These are phyloP conservation scores for Solanum gandarillasii DNA, from an alignment of 257 asterid genomes.

Conservation along the genomic window DNA sequence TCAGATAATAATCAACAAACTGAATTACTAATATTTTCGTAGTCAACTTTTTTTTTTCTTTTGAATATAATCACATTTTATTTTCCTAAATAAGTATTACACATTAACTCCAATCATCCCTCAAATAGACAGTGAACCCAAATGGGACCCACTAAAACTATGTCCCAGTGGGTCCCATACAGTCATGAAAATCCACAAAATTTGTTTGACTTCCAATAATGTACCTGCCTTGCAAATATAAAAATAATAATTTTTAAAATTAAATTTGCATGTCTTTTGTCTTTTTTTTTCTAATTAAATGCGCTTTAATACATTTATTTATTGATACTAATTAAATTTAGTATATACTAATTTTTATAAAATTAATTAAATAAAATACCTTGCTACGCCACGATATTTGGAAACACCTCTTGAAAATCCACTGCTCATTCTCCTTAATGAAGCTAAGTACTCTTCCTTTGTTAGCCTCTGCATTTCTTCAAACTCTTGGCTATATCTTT, in stretches of 20 bases:
- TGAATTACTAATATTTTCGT: neutral
- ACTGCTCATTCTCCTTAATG: constrained; percentile 56
- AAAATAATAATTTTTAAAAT: neutral
- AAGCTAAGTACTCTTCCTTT: constrained; percentile 61
- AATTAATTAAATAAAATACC: constrained; percentile 22
- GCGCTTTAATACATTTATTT: neutral
- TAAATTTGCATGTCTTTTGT: neutral
- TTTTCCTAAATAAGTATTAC: neutral
- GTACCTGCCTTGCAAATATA: neutral
- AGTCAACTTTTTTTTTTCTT: neutral
- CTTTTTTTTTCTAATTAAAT: neutral
- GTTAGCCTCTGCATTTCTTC: constrained; percentile 52
- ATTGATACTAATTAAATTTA: neutral
- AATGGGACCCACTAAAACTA: constrained; percentile 4
- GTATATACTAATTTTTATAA: neutral
- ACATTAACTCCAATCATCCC: neutral
- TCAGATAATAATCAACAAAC: neutral
- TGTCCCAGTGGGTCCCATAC: neutral
- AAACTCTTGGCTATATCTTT: constrained; percentile 32
- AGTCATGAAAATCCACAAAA: neutral
- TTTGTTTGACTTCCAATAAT: neutral
- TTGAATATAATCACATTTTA: neutral
- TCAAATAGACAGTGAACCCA: neutral
- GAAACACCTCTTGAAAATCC: constrained; percentile 84
- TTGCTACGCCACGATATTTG: constrained; percentile 75